Evolutionary conservation across 352 stramenopile species (phyloP), one percentile per base, ranked within the genome.

Genomic region (Phytophthora melonis): DNA sequence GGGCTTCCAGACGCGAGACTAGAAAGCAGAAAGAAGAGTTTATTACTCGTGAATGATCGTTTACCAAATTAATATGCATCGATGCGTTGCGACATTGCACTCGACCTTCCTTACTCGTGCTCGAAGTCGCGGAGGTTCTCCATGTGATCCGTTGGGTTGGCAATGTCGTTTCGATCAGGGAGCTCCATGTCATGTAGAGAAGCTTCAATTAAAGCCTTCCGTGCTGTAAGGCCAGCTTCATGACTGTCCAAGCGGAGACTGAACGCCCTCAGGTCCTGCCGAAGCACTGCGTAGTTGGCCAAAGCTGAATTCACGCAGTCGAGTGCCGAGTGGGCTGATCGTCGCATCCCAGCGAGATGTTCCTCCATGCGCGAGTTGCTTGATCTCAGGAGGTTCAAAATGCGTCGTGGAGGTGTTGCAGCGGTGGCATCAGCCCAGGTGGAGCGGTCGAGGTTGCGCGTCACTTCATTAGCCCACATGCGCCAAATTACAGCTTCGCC

Each of bases 381-480:
- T 69, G 64, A 27, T 13, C 58, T 64, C 43, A 74, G 53, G 3
- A 70, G 54, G 2, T 34, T 0, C 2, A 66, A 18, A 21, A 74
- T 63, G 13, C 54, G 19, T 21, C 9, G 6, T 30, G 64, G 54
- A n/a, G 65, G 64, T 18, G 63, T 52, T 39, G 56, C 18, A 1
- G 8, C 16, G 39, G 66, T 69, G 19, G 21, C 14, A 27, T 36
- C 59, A 21, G 70, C 60, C 55, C 67, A 69, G 3, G 47, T 57
- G 30, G 58, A 62, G 39, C 58, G 39, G 62, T 74, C 47, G 10
- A 62, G 39, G 14, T 39, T 74, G 16, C 53, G 36, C 1, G 65
- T 66, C 11, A 70, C 63, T 49, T 64, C 18, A 16, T 68, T 61
- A 13, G 43, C 56, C 70, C 59, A 78, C 70, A 78, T 74, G 21